Evolutionary conservation across 345 rosid genomes (phyloP).

Genomic region (Odontarrhena argentea): DNA sequence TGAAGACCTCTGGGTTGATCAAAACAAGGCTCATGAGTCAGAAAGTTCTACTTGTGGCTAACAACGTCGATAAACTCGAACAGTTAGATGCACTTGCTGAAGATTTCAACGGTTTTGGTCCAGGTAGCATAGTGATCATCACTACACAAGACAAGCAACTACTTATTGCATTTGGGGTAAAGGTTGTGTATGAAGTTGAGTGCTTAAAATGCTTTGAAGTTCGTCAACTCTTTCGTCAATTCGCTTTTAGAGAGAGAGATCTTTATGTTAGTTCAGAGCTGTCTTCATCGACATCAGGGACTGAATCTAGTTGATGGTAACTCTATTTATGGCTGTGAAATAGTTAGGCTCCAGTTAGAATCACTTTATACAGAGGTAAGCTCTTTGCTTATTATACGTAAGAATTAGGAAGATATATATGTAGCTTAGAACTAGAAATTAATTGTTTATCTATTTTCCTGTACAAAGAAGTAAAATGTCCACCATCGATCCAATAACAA

Average conservation of each 20-base stretch:
- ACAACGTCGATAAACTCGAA: slow-evolving; percentile 17
- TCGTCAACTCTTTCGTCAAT: slow-evolving; percentile 31
- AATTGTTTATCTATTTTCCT: not conserved
- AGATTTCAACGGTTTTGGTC: slow-evolving; percentile 27
- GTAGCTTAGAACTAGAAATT: not conserved
- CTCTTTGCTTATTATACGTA: not conserved
- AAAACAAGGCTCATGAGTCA: slow-evolving; percentile 16
- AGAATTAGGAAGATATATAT: not conserved
- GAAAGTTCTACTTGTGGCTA: slow-evolving; percentile 31
- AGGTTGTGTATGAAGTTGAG: slow-evolving; percentile 27
- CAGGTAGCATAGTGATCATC: slow-evolving; percentile 25
- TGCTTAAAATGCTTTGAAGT: slow-evolving; percentile 22
- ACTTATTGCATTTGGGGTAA: not conserved
- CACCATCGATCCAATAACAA: slow-evolving; percentile 4
- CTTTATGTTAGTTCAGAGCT: slow-evolving; percentile 1
- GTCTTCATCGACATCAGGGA: slow-evolving; percentile 10
- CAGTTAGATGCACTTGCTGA: slow-evolving; percentile 26
- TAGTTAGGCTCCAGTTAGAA: too few relatives aligned
- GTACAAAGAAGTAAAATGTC: slow-evolving; percentile 10
- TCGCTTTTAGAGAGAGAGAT: slow-evolving; percentile 23
- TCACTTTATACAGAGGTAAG: too few relatives aligned
- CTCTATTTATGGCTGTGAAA: slow-evolving; percentile 21
- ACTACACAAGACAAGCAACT: slow-evolving; percentile 34
- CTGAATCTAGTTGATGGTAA: slow-evolving; percentile 26
- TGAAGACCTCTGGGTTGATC: slow-evolving; percentile 11